Percentiles rank a stretch among this genome's conserved stretches.
phyloP scores from a whole-genome alignment of 768 basidiomycete genomes.

The Clitopilus passeckerianus region DNA sequence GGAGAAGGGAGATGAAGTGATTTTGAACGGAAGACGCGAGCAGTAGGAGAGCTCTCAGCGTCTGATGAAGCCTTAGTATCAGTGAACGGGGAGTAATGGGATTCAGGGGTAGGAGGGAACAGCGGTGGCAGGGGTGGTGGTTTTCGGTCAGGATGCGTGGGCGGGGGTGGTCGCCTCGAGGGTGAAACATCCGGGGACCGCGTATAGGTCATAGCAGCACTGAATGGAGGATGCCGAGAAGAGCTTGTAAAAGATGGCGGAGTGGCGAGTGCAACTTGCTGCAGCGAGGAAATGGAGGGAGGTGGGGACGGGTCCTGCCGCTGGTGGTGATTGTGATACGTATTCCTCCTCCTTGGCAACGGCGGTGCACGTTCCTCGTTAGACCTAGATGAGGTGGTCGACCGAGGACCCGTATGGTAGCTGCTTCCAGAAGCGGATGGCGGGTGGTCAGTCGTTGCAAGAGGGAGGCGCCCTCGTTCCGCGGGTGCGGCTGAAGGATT shows the following conservation, averaged over 20 bases:
- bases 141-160: slow-evolving; percentile 54
- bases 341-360: slow-evolving; percentile 23
- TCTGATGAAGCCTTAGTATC: slow-evolving; percentile 6
- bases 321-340: slow-evolving; percentile 3
- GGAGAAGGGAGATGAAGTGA: slow-evolving; percentile 46
- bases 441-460: not conserved
- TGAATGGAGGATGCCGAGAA: slow-evolving; percentile 1
- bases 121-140: slow-evolving; percentile 9
- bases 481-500: slow-evolving; percentile 1
- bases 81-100: slow-evolving; percentile 10
- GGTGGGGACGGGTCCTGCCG: slow-evolving; percentile 31
- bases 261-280: slow-evolving; percentile 39
- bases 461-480: not conserved
- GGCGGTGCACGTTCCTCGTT: slow-evolving; percentile 11
- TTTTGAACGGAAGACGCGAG: slow-evolving; percentile 46
- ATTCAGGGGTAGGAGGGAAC: slow-evolving; percentile 3
- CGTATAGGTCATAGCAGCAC: slow-evolving; percentile 1
- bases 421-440: not conserved
- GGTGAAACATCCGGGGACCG: slow-evolving; percentile 26
- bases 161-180: slow-evolving; percentile 24
- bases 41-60: slow-evolving; percentile 20
- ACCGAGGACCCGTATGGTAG: not conserved
- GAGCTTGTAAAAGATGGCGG: not conserved
- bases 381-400: not conserved
- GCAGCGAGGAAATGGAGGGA: slow-evolving; percentile 37